Evolutionary conservation across 805 yeast genomes (phyloP).

Genomic region (Vanderwaltozyma polyspora): DNA sequence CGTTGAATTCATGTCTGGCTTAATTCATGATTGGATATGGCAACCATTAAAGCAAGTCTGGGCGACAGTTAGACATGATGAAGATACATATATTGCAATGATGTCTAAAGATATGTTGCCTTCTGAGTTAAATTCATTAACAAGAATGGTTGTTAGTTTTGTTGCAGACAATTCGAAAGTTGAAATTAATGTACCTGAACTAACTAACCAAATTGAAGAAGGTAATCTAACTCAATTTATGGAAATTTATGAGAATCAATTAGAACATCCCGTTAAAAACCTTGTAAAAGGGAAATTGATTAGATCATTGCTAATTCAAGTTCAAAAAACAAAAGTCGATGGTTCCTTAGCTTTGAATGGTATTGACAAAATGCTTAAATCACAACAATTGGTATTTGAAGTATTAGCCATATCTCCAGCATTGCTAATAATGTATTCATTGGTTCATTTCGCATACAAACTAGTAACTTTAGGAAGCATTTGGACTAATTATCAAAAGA

Average conservation of each 20-base stretch:
- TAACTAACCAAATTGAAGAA: slow-evolving; percentile 38
- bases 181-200: slow-evolving; percentile 13
- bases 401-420: slow-evolving; percentile 83
- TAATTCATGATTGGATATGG: slow-evolving; percentile 74
- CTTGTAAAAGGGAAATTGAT: slow-evolving; percentile 56
- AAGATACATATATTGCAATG: slow-evolving; percentile 57
- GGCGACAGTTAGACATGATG: slow-evolving; percentile 77
- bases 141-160: slow-evolving; percentile 71
- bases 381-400: slow-evolving; percentile 92
- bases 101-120: slow-evolving; percentile 68
- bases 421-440: slow-evolving; percentile 42
- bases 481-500: slow-evolving; percentile 18
- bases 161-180: slow-evolving; percentile 14
- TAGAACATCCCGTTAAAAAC: slow-evolving; percentile 57
- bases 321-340: slow-evolving; percentile 95
- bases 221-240: slow-evolving; percentile 77
- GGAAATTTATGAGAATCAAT: slow-evolving; percentile 68
- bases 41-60: slow-evolving; percentile 63
- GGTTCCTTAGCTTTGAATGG: slow-evolving; percentile 85
- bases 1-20: slow-evolving; percentile 52
- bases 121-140: slow-evolving; percentile 69
- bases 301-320: slow-evolving; percentile 71
- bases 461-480: slow-evolving; percentile 16
- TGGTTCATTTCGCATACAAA: slow-evolving; percentile 26
- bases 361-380: slow-evolving; percentile 76